These are phyloP conservation scores for Sclerotinia sclerotiorum DNA, from an alignment of 2,329 filamentous ascomycete species.

Conservation along the genomic window DNA sequence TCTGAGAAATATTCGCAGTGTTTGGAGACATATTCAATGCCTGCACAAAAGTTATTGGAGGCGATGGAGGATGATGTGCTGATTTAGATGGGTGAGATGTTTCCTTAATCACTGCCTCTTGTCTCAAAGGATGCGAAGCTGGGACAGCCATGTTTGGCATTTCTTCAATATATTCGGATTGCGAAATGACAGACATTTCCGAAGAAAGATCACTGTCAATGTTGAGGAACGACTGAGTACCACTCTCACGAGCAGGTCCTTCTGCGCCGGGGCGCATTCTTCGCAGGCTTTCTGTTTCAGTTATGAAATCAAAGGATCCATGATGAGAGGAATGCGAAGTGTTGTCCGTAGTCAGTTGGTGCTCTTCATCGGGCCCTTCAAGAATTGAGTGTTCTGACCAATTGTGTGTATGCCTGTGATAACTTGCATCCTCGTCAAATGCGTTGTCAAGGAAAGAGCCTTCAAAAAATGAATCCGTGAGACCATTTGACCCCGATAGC, in stretches of 20 bases:
- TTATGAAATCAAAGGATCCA: conserved; percentile 54
- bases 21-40: conserved; percentile 49
- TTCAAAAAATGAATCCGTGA: conserved; percentile 73
- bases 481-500: conserved; percentile 56
- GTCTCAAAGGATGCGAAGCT: conserved; percentile 40
- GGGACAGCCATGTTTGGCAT: conserved; percentile 38
- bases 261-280: conserved; percentile 30
- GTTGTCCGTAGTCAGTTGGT: conserved; percentile 30
- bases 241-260: conserved; percentile 30
- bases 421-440: conserved; percentile 50
- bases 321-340: conserved; percentile 41
- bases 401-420: conserved; percentile 44
- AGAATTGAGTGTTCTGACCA: conserved; percentile 59
- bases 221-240: conserved; percentile 42
- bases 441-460: conserved; percentile 74
- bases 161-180: conserved; percentile 38
- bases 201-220: conserved; percentile 56
- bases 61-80: conserved; percentile 44
- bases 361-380: conserved; percentile 48
- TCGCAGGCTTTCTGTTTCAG: conserved; percentile 52
- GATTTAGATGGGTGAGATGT: conserved; percentile 34
- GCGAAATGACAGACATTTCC: conserved; percentile 53
- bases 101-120: conserved; percentile 35
- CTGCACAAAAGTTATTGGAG: conserved; percentile 51
- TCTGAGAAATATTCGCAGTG: conserved; percentile 42